Conservation (phyloP, 768 basidiomycete species). For the Mycena galericulata region DNA sequence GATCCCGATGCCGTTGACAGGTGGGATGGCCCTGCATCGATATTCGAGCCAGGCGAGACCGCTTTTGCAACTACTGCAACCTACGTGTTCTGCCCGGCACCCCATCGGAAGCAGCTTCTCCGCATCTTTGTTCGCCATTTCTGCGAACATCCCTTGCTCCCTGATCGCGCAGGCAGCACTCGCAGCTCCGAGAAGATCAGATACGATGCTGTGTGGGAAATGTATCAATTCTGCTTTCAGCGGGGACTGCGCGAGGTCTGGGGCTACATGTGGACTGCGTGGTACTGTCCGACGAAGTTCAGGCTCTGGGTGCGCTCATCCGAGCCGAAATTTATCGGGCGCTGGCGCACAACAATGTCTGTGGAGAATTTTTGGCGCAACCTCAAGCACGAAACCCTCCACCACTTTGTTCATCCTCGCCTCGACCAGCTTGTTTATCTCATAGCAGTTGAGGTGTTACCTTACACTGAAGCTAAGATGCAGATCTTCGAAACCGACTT, state of each 20-base stretch:
- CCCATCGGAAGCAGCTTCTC: conserved; percentile 39
- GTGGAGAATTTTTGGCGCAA: conserved; percentile 49
- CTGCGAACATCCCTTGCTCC: conserved; percentile 38
- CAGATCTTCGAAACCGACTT: conserved; percentile 32
- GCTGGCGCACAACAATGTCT: conserved; percentile 45
- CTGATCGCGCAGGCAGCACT: conserved; percentile 27
- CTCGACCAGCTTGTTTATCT: conserved; percentile 48
- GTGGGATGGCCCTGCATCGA: conserved; percentile 34
- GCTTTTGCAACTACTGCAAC: conserved; percentile 8
- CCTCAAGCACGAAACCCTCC: conserved; percentile 46
- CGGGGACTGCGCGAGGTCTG: conserved; percentile 26
- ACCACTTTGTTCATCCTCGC: conserved; percentile 39
- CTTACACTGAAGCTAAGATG: conserved; percentile 32
- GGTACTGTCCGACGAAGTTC: conserved; percentile 38
- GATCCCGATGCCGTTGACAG: conserved; percentile 5
- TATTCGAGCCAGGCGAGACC: conserved; percentile 36
- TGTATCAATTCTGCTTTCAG: conserved; percentile 38
- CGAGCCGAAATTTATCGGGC: conserved; percentile 34
- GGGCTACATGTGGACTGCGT: conserved; percentile 41
- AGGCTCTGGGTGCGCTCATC: conserved; percentile 40
- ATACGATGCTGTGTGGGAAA: conserved; percentile 38
- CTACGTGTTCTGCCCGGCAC: conserved; percentile 41
- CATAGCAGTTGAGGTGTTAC: conserved; percentile 41
- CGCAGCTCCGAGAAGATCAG: conserved; percentile 33
- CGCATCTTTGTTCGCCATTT: conserved; percentile 42